Conservation (phyloP, 768 basidiomycete genomes). For the Floccularia luteovirens region DNA sequence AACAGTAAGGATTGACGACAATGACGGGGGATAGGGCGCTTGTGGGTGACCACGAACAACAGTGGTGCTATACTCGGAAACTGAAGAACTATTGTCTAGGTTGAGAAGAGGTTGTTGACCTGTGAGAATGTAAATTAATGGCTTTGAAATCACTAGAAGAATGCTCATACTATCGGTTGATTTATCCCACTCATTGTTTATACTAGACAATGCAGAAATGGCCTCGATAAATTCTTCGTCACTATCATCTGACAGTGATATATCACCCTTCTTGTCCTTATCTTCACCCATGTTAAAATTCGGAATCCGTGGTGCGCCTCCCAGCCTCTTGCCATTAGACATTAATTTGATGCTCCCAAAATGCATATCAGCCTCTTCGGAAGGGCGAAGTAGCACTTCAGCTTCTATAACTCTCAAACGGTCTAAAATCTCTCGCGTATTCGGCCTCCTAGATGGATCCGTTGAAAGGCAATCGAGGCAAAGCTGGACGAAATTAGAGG, state of each 20-base stretch:
- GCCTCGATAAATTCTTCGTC: constrained; percentile 66
- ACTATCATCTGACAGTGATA: constrained; percentile 41
- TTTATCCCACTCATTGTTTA: constrained; percentile 41
- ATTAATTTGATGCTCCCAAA: constrained; percentile 84
- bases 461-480: constrained; percentile 69
- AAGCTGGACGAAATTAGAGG: constrained; percentile 68
- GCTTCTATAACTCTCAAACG: constrained; percentile 75
- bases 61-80: constrained; percentile 64
- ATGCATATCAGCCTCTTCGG: constrained; percentile 62
- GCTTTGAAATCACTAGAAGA: constrained; percentile 8
- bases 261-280: constrained; percentile 41
- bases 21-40: constrained; percentile 46
- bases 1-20: constrained; percentile 72
- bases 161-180: constrained; percentile 25
- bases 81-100: constrained; percentile 18
- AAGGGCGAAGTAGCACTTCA: constrained; percentile 64
- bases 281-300: constrained; percentile 76
- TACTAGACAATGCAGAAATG: constrained; percentile 41
- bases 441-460: constrained; percentile 65
- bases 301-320: constrained; percentile 66
- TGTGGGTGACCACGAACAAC: constrained; percentile 48
- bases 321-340: constrained; percentile 54
- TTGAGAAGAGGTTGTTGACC: constrained; percentile 53
- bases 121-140: constrained; percentile 9
- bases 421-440: constrained; percentile 72